Evolutionary conservation across 768 basidiomycete species (phyloP), one percentile per base, ranked within the genome.

Genomic region (Gymnopilus dilepis): DNA sequence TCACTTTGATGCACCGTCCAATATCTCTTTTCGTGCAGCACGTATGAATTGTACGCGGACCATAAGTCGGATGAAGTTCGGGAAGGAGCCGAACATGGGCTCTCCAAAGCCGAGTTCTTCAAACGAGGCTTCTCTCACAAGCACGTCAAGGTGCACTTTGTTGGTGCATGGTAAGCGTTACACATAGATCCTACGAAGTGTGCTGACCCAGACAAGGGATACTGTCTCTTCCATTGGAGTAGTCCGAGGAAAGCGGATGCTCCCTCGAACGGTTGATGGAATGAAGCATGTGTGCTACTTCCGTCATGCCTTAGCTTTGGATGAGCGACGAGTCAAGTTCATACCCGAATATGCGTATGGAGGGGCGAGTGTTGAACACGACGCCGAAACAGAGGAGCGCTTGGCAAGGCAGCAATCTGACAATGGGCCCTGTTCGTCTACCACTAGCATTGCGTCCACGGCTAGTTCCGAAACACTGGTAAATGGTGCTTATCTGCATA

Each of bases 291-390:
- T 81, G 8, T 79, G 77, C 40, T 73, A 72, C 48, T 82, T 83
- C 60, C 76, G 81, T 6, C 82, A 83, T 65, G 82, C 80, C 0
- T 68, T 83, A 7, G 82, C 82, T 0, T 68, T 83, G 21, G 82
- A 83, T 57, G 82, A 83, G 51, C 69, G 75, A 21, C 75, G 82
- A 3, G 81, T 83, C 42, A 83, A 82, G 51, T 83, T 82, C 60
- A 60, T 79, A 1, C 82, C 82, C 0, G 80, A 83, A 57, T 80
- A 77, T 50, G 77, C 66, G 0, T 68, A 76, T 40, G 68, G 66
- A 3, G 68, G 67, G 4, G 21, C 12, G 3, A 24, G 21, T 24
- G 6, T 45, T 21, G n/a, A 9, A 45, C 43, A 21, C 9, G 7
- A 45, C 3, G n/a, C n/a, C n/a, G 7, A 22, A 24, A 22, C 21